These are phyloP conservation scores for Vinca major DNA, from an alignment of 305 asterid genomes.

Conservation along the genomic window DNA sequence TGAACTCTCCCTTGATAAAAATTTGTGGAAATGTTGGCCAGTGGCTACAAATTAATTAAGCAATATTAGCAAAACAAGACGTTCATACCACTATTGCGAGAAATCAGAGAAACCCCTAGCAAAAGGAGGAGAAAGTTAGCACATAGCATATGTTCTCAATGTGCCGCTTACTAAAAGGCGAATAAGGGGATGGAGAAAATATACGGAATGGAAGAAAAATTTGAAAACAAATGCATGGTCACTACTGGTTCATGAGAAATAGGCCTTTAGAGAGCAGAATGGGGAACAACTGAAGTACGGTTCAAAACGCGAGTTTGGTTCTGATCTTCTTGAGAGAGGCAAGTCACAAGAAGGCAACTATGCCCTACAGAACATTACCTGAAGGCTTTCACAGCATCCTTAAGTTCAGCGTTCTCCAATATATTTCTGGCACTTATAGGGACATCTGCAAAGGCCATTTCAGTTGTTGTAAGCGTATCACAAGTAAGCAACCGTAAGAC, in stretches of 20 bases:
- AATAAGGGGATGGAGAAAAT: too few species aligned
- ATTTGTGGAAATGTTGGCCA: slow-evolving; percentile 99
- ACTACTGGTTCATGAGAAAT: not conserved
- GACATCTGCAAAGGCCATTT: slow-evolving; percentile 38
- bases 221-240: not conserved
- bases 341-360: not conserved
- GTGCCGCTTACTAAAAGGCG: too few species aligned
- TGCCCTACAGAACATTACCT: slow-evolving; percentile 31
- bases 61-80: slow-evolving; percentile 6
- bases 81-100: not conserved
- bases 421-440: slow-evolving; percentile 78
- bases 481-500: not conserved
- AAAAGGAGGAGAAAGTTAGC: not conserved
- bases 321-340: not conserved
- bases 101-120: not conserved
- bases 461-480: not conserved
- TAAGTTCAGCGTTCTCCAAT: slow-evolving; percentile 72
- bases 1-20: slow-evolving; percentile 83
- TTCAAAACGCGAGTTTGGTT: too few species aligned
- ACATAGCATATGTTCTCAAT: not conserved
- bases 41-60: slow-evolving; percentile 45
- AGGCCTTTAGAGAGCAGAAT: not conserved
- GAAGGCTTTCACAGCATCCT: slow-evolving; percentile 73
- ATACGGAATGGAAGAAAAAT: not conserved
- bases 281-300: not conserved